Percentiles rank a stretch among this genome's conserved stretches.
These are phyloP conservation scores for Penicillium maclennaniae DNA, from an alignment of 495 filamentous ascomycete species.

Conservation along the genomic window DNA sequence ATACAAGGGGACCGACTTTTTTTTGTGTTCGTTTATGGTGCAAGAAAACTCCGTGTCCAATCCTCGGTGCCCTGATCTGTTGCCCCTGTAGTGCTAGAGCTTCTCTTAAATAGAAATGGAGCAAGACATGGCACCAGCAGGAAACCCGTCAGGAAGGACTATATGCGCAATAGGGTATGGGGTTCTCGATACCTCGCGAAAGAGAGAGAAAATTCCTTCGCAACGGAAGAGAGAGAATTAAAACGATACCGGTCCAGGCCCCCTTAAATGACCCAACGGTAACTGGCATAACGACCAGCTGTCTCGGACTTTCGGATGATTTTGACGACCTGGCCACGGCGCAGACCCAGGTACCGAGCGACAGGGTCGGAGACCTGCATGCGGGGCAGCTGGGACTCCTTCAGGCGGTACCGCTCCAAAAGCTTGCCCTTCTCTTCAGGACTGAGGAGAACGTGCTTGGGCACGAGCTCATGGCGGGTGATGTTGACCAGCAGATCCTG, in stretches of 20 bases:
- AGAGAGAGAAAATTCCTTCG: neutral
- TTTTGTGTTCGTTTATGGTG: conserved; percentile 25
- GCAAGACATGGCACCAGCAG: neutral
- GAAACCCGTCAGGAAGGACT: conserved; percentile 12
- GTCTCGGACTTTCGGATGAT: conserved; percentile 81
- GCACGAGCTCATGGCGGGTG: conserved; percentile 94
- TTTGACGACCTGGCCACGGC: conserved; percentile 95
- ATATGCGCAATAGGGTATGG: conserved; percentile 14
- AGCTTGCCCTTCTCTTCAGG: conserved; percentile 82
- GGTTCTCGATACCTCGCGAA: conserved; percentile 1
- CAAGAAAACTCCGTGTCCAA: conserved; percentile 20
- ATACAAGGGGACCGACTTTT: conserved; percentile 34
- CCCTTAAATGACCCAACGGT: conserved; percentile 60
- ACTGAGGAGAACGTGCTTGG: conserved; percentile 86
- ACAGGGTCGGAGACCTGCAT: conserved; percentile 91
- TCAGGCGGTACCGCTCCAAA: conserved; percentile 84
- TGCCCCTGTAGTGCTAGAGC: neutral
- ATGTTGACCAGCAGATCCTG: conserved; percentile 96
- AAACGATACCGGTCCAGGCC: neutral
- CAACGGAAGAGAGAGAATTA: conserved; percentile 1
- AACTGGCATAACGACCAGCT: conserved; percentile 56
- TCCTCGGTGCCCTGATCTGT: conserved; percentile 8
- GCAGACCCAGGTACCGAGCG: conserved; percentile 84
- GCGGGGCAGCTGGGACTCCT: conserved; percentile 93
- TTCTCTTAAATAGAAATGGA: neutral